phyloP scores from a whole-genome alignment of 2,329 filamentous ascomycete species.

The Ophiostoma australiae region DNA sequence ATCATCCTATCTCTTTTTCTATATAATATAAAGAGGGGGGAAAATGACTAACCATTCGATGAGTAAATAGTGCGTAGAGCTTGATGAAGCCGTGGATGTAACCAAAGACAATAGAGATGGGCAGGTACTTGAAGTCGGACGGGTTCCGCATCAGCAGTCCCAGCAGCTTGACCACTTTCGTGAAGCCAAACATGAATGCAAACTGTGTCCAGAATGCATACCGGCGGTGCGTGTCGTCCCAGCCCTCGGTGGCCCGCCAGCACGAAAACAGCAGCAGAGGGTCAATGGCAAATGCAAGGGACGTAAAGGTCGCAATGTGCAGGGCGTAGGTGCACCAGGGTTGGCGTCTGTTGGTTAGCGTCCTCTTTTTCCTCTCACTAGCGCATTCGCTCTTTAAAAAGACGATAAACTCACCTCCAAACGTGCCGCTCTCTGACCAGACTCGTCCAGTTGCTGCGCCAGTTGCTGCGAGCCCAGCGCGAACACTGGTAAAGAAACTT shows the following conservation, averaged over 20 bases:
- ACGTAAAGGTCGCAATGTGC: slow-evolving; percentile 87
- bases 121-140: slow-evolving; percentile 71
- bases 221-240: slow-evolving; percentile 49
- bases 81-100: slow-evolving; percentile 93
- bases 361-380: not conserved
- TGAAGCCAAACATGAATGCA: slow-evolving; percentile 72
- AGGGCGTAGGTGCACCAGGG: slow-evolving; percentile 92
- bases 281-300: slow-evolving; percentile 76
- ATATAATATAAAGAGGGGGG: not conserved
- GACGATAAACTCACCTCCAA: slow-evolving; percentile 64
- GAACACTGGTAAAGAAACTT: slow-evolving; percentile 93
- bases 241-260: slow-evolving; percentile 62
- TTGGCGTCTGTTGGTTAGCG: slow-evolving; percentile 60
- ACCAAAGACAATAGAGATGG: slow-evolving; percentile 83
- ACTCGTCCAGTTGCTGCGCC: slow-evolving; percentile 93
- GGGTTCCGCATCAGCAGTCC: slow-evolving; percentile 83
- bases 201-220: slow-evolving; percentile 58
- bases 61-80: slow-evolving; percentile 76
- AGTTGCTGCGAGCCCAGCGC: slow-evolving; percentile 94
- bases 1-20: too few species aligned
- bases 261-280: slow-evolving; percentile 64
- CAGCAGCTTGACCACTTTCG: slow-evolving; percentile 85
- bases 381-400: not conserved
- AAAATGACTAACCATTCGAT: slow-evolving; percentile 60
- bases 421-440: slow-evolving; percentile 78